Evolutionary conservation across 371 early-diverging fungal species (phyloP), one percentile per base, ranked within the genome.

Genomic region (Chytridiales sp.): DNA sequence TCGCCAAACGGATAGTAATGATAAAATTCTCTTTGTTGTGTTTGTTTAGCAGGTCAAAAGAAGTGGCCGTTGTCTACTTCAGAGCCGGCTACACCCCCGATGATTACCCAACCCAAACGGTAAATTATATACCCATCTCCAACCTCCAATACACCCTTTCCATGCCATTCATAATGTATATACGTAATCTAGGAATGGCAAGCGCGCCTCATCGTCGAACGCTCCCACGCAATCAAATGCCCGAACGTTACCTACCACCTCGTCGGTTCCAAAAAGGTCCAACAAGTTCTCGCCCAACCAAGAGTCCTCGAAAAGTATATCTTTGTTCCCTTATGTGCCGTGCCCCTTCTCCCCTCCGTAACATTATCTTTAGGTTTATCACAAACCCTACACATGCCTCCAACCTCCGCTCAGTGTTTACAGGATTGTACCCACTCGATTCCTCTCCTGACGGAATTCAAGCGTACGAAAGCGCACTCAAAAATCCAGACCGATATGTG

Each of bases 201-300:
- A 6, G 94, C 90, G 1, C 74, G 97, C 47, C 73, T 87, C 47
- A 67, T 85, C 51, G 73, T 94, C 3, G 98, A 98, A 64, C 78
- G 80, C 19, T 92, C 94, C 0, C 63, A 82, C 24, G 79, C 95
- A 0, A 86, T 96, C 59, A 91, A 95, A 57, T 93, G 94, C 60
- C 98, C 97, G 29, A 89, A 83, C 19, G 77, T 92, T 13, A 90
- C 91, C 0, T 94, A 95, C 62, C 97, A 97, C 50, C 73, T 98
- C n/a, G 91, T 88, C 0, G 98, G 98, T 9, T 82, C 92, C 27
- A 98, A 98, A 68, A 98, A 98, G 66, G 84, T 96, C 4, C 97
- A 98, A 66, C 97, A 98, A 69, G 87, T 94, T 4, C 70, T 98
- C 35, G 86, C 95, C 0, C 67, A 76, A 0, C 87, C 93, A 0